phyloP scores from a whole-genome alignment of 2,329 filamentous ascomycete species.

The Monilinia vaccinii-corymbosi region DNA sequence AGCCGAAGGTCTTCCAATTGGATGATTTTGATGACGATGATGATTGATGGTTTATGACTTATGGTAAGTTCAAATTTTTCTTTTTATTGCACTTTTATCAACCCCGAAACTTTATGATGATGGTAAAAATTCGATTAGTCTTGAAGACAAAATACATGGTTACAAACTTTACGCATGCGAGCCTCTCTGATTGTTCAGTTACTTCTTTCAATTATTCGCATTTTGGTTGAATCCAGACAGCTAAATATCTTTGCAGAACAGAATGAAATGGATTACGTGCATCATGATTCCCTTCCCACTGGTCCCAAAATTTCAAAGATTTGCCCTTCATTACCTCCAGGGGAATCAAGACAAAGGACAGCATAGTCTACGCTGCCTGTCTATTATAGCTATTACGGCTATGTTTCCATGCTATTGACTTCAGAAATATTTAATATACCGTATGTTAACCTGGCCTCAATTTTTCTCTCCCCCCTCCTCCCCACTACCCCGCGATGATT shows the following conservation, averaged over 20 bases:
- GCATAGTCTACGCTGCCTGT: neutral
- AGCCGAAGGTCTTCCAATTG: conserved; percentile 33
- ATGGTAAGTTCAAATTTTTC: neutral
- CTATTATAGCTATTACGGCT: too few relatives aligned
- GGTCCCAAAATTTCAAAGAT: neutral
- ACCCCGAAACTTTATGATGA: conserved; percentile 47
- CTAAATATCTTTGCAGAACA: neutral
- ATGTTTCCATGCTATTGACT: neutral
- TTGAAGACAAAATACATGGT: conserved; percentile 93
- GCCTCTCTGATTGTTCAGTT: conserved; percentile 54
- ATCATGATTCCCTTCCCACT: too few relatives aligned
- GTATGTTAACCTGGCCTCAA: neutral
- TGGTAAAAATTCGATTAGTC: conserved; percentile 88
- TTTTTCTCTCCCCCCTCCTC: neutral
- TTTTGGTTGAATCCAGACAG: neutral
- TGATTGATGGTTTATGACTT: conserved; percentile 15
- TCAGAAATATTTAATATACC: neutral
- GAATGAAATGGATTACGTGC: neutral
- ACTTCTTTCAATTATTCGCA: neutral
- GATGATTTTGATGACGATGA: conserved; percentile 35
- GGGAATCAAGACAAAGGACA: neutral
- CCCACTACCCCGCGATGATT: conserved; percentile 61
- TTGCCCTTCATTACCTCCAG: neutral
- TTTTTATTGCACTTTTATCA: neutral
- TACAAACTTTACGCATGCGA: conserved; percentile 67